These are phyloP conservation scores for Cyclotella kingstonii DNA, from an alignment of 108 stramenopile genomes.

Conservation along the genomic window DNA sequence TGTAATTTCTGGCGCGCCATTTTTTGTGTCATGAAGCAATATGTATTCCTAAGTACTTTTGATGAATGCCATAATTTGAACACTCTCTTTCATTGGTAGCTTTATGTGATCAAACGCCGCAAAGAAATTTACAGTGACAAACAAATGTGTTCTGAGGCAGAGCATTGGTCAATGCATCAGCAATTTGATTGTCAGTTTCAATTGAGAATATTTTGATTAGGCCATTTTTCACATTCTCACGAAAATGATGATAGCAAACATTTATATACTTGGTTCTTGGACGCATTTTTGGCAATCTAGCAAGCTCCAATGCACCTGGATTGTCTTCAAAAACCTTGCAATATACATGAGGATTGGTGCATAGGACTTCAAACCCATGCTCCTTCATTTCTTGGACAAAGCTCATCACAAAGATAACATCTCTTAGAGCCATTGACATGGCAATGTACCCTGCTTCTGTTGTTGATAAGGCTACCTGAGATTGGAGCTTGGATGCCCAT, in stretches of 20 bases:
- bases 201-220: slow-evolving; percentile 31
- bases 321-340: slow-evolving; percentile 47
- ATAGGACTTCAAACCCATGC: slow-evolving; percentile 6
- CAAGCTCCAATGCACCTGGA: slow-evolving; percentile 28
- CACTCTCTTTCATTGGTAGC: slow-evolving; percentile 6
- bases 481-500: slow-evolving; percentile 8
- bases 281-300: slow-evolving; percentile 4
- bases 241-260: slow-evolving; percentile 28
- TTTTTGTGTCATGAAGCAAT: too few species aligned
- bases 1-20: too few species aligned
- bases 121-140: not conserved
- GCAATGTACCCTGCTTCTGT: slow-evolving; percentile 29
- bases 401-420: slow-evolving; percentile 11
- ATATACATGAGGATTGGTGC: slow-evolving; percentile 4
- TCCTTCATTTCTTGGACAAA: slow-evolving; percentile 17
- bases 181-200: slow-evolving; percentile 13
- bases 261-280: slow-evolving; percentile 33
- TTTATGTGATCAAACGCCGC: not conserved
- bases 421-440: slow-evolving; percentile 5
- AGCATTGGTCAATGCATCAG: slow-evolving; percentile 13
- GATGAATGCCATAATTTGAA: too few species aligned
- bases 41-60: too few species aligned
- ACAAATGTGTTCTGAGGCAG: slow-evolving; percentile 12
- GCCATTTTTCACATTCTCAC: slow-evolving; percentile 23
- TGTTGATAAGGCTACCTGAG: slow-evolving; percentile 8